Conservation (phyloP, 2,329 filamentous ascomycete genomes). For the Cordyceps militaris region DNA sequence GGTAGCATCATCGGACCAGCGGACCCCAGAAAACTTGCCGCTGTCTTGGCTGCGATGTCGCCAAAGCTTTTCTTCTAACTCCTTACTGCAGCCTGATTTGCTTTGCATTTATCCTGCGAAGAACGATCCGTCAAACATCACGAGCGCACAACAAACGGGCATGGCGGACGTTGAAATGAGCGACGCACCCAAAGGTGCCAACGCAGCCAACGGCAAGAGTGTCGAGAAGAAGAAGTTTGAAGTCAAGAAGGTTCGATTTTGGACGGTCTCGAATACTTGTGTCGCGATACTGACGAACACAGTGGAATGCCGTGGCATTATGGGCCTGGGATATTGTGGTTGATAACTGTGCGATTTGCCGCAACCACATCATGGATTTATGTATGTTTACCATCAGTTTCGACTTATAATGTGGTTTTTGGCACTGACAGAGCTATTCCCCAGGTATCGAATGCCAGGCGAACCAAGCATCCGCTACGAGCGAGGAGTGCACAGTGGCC, state of each 20-base stretch:
- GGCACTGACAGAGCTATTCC: slow-evolving; percentile 12
- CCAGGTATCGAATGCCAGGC: slow-evolving; percentile 95
- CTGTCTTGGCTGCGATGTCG: background rate
- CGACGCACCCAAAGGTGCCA: slow-evolving; percentile 59
- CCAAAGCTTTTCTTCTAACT: background rate
- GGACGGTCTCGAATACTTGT: background rate
- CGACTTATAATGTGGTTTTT: background rate
- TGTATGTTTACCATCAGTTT: slow-evolving; percentile 50
- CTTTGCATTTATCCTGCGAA: background rate
- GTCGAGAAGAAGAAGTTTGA: slow-evolving; percentile 91
- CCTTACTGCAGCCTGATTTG: background rate
- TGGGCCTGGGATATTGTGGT: slow-evolving; percentile 99
- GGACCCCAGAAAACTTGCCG: background rate
- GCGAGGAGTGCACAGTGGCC: slow-evolving; percentile 95
- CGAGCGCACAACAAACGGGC: background rate
- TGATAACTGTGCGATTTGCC: slow-evolving; percentile 98
- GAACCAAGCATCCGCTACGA: slow-evolving; percentile 94
- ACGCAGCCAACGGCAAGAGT: slow-evolving; percentile 41
- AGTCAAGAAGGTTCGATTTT: slow-evolving; percentile 78
- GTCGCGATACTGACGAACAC: slow-evolving; percentile 17
- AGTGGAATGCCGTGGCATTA: slow-evolving; percentile 98
- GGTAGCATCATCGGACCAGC: background rate
- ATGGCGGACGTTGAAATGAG: slow-evolving; percentile 99
- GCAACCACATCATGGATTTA: slow-evolving; percentile 99
- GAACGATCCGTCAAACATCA: background rate